Evolutionary conservation across 225 moss, liverwort and hornwort species (phyloP).

Genomic region (Climacium dendroides): DNA sequence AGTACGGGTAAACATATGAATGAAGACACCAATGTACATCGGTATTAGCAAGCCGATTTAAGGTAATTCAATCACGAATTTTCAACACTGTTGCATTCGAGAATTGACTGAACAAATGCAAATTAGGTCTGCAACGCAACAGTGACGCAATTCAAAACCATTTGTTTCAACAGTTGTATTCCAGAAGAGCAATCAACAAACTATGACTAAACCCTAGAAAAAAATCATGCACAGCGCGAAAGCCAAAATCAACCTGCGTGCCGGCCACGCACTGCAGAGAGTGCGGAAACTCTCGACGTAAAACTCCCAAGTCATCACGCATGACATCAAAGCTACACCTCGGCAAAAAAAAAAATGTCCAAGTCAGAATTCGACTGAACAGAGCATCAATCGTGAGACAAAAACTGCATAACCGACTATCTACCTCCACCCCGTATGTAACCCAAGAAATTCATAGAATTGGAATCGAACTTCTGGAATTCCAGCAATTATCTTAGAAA

Average conservation of each 20-base stretch:
- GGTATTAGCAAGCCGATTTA: not conserved
- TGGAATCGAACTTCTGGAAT: not conserved
- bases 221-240: too few species aligned
- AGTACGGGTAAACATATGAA: not conserved
- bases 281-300: constrained; percentile 85
- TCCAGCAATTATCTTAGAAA: too few species aligned
- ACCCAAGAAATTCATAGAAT: not conserved
- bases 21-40: not conserved
- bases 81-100: not conserved
- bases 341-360: not conserved
- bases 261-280: constrained; percentile 71
- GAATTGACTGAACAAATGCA: not conserved
- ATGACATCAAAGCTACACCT: constrained; percentile 71
- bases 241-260: constrained; percentile 56
- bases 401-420: too few species aligned
- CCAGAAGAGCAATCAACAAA: not conserved
- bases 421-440: not conserved
- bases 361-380: not conserved
- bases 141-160: not conserved
- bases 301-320: constrained; percentile 68
- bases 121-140: not conserved
- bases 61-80: not conserved
- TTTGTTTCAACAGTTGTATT: not conserved
- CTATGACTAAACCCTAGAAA: not conserved
- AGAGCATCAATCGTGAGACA: not conserved